A percentile compares a stretch with the other conserved stretches of the same genome.
These are phyloP conservation scores for Ampelocalamus luodianensis DNA, from an alignment of 176 grass and related monocot species.

Conservation along the genomic window DNA sequence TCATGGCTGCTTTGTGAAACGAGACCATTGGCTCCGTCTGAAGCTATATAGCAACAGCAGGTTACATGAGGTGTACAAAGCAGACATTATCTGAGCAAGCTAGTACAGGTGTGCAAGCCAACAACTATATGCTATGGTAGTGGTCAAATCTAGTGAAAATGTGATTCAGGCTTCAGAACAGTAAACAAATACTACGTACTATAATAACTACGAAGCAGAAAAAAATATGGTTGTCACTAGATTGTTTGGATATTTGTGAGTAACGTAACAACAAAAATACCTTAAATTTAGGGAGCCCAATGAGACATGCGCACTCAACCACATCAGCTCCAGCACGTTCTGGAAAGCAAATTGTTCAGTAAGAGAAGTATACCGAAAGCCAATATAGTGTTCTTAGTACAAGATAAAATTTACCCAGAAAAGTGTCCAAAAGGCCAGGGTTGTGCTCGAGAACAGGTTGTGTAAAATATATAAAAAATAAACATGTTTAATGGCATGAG, in stretches of 20 bases:
- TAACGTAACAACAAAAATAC: conserved; percentile 42
- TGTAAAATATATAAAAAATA: neutral
- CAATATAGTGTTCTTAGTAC: neutral
- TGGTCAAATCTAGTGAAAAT: neutral
- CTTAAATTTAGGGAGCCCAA: conserved; percentile 90
- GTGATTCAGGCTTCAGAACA: conserved; percentile 3
- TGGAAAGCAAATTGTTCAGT: conserved; percentile 43
- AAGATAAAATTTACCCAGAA: conserved; percentile 15
- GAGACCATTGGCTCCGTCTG: conserved; percentile 21
- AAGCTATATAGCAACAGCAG: conserved; percentile 18
- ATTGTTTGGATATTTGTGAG: neutral
- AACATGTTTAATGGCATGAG: conserved; percentile 10
- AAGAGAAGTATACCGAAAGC: neutral
- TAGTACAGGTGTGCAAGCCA: neutral
- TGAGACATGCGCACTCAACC: conserved; percentile 87
- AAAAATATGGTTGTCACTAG: neutral
- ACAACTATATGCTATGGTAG: neutral
- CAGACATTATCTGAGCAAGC: conserved; percentile 23
- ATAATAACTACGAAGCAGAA: neutral
- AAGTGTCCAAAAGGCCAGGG: neutral
- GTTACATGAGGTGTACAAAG: conserved; percentile 18
- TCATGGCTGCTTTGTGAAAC: conserved; percentile 12
- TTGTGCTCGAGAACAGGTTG: neutral
- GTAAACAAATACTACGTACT: neutral
- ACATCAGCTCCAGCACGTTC: conserved; percentile 82